phyloP scores from a whole-genome alignment of 306 rosid species.

The Cajanus cajan region DNA sequence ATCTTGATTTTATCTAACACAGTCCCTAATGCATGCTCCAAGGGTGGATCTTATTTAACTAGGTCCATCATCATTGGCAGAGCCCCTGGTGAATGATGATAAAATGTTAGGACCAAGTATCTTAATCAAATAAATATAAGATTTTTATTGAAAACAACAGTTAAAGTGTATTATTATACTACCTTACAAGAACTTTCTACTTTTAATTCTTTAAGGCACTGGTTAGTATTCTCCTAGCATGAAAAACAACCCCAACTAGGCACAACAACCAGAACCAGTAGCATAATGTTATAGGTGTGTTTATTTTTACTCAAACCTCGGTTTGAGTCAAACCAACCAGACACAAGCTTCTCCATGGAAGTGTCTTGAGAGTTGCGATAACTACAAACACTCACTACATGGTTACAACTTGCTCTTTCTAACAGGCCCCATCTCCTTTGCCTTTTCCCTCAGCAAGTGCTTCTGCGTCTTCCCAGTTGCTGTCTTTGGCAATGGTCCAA shows the following conservation, averaged over 20 bases:
- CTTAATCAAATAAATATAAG: neutral
- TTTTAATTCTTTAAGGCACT: neutral
- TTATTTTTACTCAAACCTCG: too few relatives aligned
- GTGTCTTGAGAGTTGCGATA: too few relatives aligned
- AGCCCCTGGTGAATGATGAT: neutral
- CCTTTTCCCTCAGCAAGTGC: neutral
- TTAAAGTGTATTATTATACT: neutral
- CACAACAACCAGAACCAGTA: neutral
- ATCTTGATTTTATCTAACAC: too few relatives aligned
- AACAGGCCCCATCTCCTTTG: neutral
- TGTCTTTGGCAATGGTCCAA: conserved; percentile 14
- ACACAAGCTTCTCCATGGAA: too few relatives aligned
- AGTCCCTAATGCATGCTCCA: neutral
- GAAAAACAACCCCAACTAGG: neutral
- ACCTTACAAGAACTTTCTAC: neutral
- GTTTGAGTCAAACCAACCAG: too few relatives aligned
- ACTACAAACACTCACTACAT: too few relatives aligned
- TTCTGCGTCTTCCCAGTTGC: conserved; percentile 6
- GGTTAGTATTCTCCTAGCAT: neutral
- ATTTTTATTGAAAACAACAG: neutral
- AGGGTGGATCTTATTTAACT: neutral
- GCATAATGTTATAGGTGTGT: neutral
- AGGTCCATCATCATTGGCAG: neutral
- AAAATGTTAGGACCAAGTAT: neutral
- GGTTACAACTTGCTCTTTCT: neutral